Evolutionary conservation across 1,284 basidiomycete species (phyloP), one percentile per base, ranked within the genome.

Genomic region (Austroboletus niveus): DNA sequence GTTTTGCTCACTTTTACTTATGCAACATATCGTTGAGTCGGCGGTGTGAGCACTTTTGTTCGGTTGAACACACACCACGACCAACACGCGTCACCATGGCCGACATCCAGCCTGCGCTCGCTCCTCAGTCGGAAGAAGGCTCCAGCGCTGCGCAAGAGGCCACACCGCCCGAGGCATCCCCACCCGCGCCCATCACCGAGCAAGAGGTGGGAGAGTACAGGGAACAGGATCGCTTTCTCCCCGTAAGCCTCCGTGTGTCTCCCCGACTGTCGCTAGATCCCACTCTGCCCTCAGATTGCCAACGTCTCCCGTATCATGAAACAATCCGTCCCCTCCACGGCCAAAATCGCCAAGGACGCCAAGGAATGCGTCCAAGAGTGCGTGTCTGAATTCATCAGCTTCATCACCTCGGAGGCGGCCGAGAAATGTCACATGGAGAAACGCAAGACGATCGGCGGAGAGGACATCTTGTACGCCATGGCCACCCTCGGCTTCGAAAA

Each of bases 271-370:
- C 34, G 27, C 8, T 5, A 8, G 27, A n/a, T 5, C 39, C 20
- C 3, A 22, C 39, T 4, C 5, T 15, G 5, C 15, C 12, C 22
- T 4, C 40, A 94, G 92, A 97, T 98, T 57, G 94, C 94, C 47
- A 98, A 98, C 68, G 94, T 98, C 12, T 87, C 92, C 15, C 81
- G 94, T 5, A 94, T 98, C 63, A 98, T 98, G 94, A 97, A 97
- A 68, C 76, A 84, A 34, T 79, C 89, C 3, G 84, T 98, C 3
- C 94, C 94, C 0, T 77, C 85, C 2, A 91, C 90, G n/a, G 92
- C 94, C 20, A 98, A 98, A 73, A 95, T 98, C 61, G 92, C 93
- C 4, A 96, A 96, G 69, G 94, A 97, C 72, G 92, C 94, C 24
- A 98, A 98, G 69, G 94, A 97, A 72, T 94, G 90, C 70, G 92